Evolutionary conservation across 129 eudicot species (phyloP).

Genomic region (Flaveria robusta): DNA sequence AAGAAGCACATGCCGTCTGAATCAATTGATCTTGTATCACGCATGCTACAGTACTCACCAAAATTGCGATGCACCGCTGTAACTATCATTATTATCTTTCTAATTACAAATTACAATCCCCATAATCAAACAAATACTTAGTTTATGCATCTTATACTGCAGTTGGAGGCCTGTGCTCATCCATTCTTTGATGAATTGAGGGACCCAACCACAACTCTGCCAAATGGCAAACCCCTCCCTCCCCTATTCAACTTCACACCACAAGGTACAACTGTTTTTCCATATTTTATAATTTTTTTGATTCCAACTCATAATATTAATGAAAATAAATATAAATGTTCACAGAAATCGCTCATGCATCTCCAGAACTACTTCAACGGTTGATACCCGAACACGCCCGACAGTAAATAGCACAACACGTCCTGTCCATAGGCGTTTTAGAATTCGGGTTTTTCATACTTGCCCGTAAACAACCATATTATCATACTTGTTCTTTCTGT

Average conservation of each 20-base stretch:
- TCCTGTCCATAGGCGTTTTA: conserved; percentile 24
- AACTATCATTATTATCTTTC: conserved; percentile 10
- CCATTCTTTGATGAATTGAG: conserved; percentile 86
- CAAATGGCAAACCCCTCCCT: conserved; percentile 82
- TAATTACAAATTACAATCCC: background rate
- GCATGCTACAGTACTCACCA: conserved; percentile 93
- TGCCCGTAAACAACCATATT: conserved; percentile 31
- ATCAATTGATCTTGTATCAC: conserved; percentile 86
- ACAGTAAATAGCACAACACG: conserved; percentile 41
- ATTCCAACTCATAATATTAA: background rate
- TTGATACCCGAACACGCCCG: conserved; percentile 66
- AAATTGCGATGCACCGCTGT: conserved; percentile 85
- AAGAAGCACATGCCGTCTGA: conserved; percentile 87
- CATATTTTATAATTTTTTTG: background rate
- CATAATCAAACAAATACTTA: background rate
- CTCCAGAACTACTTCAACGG: conserved; percentile 74
- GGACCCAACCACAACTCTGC: conserved; percentile 78
- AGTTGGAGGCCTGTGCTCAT: conserved; percentile 99
- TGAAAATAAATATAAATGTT: background rate
- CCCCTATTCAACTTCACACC: conserved; percentile 86
- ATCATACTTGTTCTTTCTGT: conserved; percentile 36
- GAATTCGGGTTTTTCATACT: conserved; percentile 38
- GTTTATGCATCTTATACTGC: conserved; percentile 23
- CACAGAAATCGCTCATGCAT: conserved; percentile 75
- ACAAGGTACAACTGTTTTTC: conserved; percentile 54